These are phyloP conservation scores for Hordeum marinum DNA, from an alignment of 176 grass and related monocot genomes.

Conservation along the genomic window DNA sequence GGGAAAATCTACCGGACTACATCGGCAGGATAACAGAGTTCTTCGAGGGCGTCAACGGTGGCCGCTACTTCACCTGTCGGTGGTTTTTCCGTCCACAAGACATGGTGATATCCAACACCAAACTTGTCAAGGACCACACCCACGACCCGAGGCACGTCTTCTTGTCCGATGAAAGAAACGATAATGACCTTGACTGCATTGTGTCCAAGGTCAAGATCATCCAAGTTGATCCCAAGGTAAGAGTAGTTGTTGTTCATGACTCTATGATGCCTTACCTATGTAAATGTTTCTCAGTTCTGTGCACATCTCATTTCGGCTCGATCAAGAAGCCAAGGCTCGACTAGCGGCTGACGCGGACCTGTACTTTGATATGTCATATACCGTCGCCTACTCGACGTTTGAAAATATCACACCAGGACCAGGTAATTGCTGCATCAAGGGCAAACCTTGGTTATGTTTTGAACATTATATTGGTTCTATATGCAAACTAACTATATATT, in stretches of 20 bases:
- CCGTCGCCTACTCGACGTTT: conserved; percentile 62
- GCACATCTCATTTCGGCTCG: conserved; percentile 28
- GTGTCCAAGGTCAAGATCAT: conserved; percentile 54
- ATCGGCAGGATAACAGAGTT: conserved; percentile 72
- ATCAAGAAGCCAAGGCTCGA: conserved; percentile 35
- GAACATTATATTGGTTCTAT: too few species aligned
- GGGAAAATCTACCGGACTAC: conserved; percentile 42
- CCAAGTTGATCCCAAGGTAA: conserved; percentile 62
- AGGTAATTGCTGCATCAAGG: conserved; percentile 27
- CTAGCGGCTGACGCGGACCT: conserved; percentile 33
- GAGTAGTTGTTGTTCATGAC: not conserved
- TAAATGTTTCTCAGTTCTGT: not conserved
- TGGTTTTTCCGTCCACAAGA: not conserved
- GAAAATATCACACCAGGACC: conserved; percentile 38
- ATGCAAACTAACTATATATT: not conserved
- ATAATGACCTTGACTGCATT: conserved; percentile 69
- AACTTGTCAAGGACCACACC: conserved; percentile 7
- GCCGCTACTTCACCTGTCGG: conserved; percentile 41
- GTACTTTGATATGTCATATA: conserved; percentile 87
- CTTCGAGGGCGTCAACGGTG: conserved; percentile 37
- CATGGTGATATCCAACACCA: conserved; percentile 1
- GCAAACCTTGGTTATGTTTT: not conserved
- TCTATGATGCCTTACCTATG: not conserved
- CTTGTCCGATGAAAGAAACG: conserved; percentile 75
- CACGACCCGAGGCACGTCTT: conserved; percentile 62